Conservation (phyloP, 441 rosid species). For the Adansonia grandidieri region DNA sequence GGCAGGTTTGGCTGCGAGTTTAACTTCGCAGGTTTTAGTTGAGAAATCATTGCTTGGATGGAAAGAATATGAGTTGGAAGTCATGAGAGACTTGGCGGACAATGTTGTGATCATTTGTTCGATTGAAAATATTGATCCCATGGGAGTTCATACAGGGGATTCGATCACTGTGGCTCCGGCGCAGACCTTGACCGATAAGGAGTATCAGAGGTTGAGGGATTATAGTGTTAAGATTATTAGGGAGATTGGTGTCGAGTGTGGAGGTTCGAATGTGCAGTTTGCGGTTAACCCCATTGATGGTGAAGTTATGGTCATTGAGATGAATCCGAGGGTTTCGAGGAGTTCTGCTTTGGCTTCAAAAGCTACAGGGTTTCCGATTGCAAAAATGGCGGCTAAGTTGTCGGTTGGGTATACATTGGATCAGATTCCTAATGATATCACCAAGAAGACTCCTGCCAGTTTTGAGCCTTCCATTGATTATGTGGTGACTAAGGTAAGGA, state of each 20-base stretch:
- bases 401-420: slow-evolving; percentile 89
- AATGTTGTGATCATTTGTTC: slow-evolving; percentile 95
- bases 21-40: slow-evolving; percentile 83
- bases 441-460: slow-evolving; percentile 96
- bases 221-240: slow-evolving; percentile 82
- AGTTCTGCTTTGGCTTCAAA: slow-evolving; percentile 95
- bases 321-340: slow-evolving; percentile 95
- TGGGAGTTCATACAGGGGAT: slow-evolving; percentile 99
- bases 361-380: slow-evolving; percentile 97
- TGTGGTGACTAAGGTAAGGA: slow-evolving; percentile 93
- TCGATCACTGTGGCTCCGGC: slow-evolving; percentile 97
- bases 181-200: slow-evolving; percentile 89
- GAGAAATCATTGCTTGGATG: slow-evolving; percentile 93
- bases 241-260: slow-evolving; percentile 99
- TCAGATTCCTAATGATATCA: slow-evolving; percentile 96
- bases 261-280: slow-evolving; percentile 96
- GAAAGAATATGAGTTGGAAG: slow-evolving; percentile 96
- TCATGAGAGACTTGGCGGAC: slow-evolving; percentile 94
- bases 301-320: slow-evolving; percentile 96
- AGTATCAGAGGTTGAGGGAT: slow-evolving; percentile 89
- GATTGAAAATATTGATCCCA: slow-evolving; percentile 92
- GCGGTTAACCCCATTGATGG: slow-evolving; percentile 95
- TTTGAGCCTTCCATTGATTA: slow-evolving; percentile 97
- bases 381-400: slow-evolving; percentile 98
- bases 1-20: slow-evolving; percentile 83